Evolutionary conservation across 306 rosid genomes (phyloP), one percentile per base, ranked within the genome.

Genomic region (Hippophae rhamnoides): DNA sequence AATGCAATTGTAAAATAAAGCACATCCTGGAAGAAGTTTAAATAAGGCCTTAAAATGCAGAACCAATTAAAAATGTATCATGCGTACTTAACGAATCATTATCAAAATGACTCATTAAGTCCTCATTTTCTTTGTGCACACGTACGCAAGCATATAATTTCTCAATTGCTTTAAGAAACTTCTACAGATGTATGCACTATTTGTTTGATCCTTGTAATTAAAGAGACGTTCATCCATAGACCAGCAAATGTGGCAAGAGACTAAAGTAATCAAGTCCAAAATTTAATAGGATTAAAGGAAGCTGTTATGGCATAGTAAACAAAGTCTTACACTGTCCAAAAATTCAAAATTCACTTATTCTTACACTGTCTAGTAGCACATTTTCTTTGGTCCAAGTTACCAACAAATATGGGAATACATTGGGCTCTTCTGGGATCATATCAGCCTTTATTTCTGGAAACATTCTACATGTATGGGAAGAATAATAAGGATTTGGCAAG

Each of bases 321-420:
- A 47, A 78, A 76, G 64, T 23, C 56, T 55, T 43, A 31, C 26
- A 78, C 89, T 83, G 23, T 18, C 23, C 23, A 18, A 18, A 18
- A 18, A 18, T 18, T 18, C 23, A 18, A 18, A 18, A 18, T 18
- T 18, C 23, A 18, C 23, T 18, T 18, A 18, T 18, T 18, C 23
- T 18, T 18, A 18, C 23, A 18, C 0, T 18, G 23, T 18, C 23
- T 18, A 18, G 23, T 18, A 0, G 23, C 23, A 18, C 23, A 18
- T 18, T 18, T 18, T 18, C 23, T 18, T 18, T 18, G 23, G 23
- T 18, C 23, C 23, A 18, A 18, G 23, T 18, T 18, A 18, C 23
- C 23, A 18, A 18, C 23, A 18, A 18, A 18, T 18, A 18, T 18
- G 23, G 23, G 23, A 18, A 18, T 18, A 18, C 23, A 18, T 18